These are phyloP conservation scores for Vachellia pachyceras DNA, from an alignment of 306 rosid species.

Conservation along the genomic window DNA sequence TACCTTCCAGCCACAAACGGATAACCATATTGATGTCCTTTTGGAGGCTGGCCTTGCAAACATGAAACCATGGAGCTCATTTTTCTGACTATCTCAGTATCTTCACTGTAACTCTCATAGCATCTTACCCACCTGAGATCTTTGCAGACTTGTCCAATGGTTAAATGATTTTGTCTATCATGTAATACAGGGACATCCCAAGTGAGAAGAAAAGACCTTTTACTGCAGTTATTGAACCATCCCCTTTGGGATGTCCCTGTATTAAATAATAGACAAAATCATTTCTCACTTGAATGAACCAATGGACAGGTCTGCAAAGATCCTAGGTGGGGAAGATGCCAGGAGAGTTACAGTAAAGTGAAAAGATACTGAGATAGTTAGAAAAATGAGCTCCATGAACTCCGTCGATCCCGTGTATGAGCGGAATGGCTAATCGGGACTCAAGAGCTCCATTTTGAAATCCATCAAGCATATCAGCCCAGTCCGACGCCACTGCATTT, in stretches of 20 bases:
- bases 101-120: slow-evolving; percentile 84
- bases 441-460: slow-evolving; percentile 68
- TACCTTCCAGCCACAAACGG: slow-evolving; percentile 90
- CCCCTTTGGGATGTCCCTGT: background rate
- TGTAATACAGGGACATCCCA: slow-evolving; percentile 6
- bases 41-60: slow-evolving; percentile 85
- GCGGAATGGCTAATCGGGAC: slow-evolving; percentile 76
- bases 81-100: slow-evolving; percentile 76
- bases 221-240: background rate
- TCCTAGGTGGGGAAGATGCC: slow-evolving; percentile 88
- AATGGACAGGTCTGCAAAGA: slow-evolving; percentile 81
- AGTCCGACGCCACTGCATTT: slow-evolving; percentile 67
- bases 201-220: background rate
- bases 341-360: slow-evolving; percentile 75
- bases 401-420: slow-evolving; percentile 79
- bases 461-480: slow-evolving; percentile 88
- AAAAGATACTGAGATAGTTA: slow-evolving; percentile 84
- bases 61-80: slow-evolving; percentile 79
- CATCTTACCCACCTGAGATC: slow-evolving; percentile 98
- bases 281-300: slow-evolving; percentile 34
- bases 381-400: slow-evolving; percentile 93
- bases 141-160: slow-evolving; percentile 64
- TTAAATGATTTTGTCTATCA: slow-evolving; percentile 7
- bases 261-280: slow-evolving; percentile 14
- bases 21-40: slow-evolving; percentile 71